Percentiles rank a stretch among this genome's conserved stretches.
Evolutionary conservation across 768 basidiomycete genomes (phyloP).

Genomic region (Lactarius sp.): DNA sequence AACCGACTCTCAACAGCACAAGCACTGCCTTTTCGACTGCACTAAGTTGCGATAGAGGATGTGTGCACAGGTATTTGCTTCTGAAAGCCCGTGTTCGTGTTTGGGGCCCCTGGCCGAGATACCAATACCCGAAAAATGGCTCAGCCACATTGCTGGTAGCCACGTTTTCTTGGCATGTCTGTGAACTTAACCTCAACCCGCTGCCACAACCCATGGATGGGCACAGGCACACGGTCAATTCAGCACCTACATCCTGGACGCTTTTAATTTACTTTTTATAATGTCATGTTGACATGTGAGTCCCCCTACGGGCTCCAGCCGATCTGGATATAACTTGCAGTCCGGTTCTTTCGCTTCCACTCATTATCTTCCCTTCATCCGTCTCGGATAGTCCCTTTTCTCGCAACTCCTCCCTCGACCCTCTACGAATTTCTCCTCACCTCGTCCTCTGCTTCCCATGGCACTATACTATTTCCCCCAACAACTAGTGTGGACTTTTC

Average conservation of each 20-base stretch:
- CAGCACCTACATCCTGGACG: not conserved
- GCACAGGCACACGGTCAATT: not conserved
- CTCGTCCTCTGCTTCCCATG: not conserved
- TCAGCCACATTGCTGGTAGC: not conserved
- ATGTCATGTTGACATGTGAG: too few relatives aligned
- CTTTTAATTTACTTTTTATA: not conserved
- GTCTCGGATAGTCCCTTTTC: not conserved
- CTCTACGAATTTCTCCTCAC: not conserved
- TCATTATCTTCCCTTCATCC: not conserved
- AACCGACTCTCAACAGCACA: too few relatives aligned
- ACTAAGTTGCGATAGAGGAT: too few relatives aligned
- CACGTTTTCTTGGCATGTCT: not conserved
- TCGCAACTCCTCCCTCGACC: not conserved
- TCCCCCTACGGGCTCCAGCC: not conserved
- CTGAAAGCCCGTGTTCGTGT: too few relatives aligned
- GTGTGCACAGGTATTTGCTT: too few relatives aligned
- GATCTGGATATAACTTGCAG: not conserved
- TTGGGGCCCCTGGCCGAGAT: too few relatives aligned
- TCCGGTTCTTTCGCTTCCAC: not conserved
- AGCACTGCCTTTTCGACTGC: too few relatives aligned
- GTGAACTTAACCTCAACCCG: not conserved
- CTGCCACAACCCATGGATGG: not conserved
- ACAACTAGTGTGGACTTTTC: not conserved
- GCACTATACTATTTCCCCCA: not conserved
- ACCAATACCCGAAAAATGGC: too few relatives aligned